Base-by-base conservation (phyloP, 148 eudicot genomes). In the Rhododendron henanense region DNA sequence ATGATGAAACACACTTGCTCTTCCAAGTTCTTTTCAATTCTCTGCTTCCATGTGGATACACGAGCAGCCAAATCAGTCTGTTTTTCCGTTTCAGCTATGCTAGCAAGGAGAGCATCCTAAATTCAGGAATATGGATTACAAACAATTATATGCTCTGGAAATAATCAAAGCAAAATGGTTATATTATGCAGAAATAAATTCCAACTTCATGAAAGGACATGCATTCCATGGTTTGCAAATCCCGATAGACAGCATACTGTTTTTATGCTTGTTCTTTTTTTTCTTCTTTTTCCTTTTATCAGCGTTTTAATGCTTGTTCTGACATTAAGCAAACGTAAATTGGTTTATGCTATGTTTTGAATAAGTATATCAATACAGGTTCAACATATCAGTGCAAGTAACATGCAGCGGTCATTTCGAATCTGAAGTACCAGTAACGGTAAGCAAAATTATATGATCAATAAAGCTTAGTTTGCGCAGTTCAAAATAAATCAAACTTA, bases 21-120 rank as follows among this genome's bases (percentile, higher is more conserved):
- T 81, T 95, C 95, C 93, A 97, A 87, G 83, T 94, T 88, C 85
- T 91, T 89, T 88, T 97, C 98, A 81, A 95, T 94, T 87, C 94
- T 93, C 84, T 95, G 98, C 84, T 97, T 97, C 99, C 98, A 95
- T 15, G 93, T 89, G 63, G 99, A 92, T 81, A 97, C 98, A 76
- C 96, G 96, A 82, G 96, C 89, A 79, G 94, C 99, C 89, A 95
- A 37, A 90, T 94, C 98, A 59, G 92, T 95, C 92, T 94, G 98
- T 82, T 93, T 93, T 89, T 97, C 98, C 78, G 83, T 93, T 89
- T 94, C 98, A 83, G 95, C 90, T 82, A 95, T 92, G 85, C 91
- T 94, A 78, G 97, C 95, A 79, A 95, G 98, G 87, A 95, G 96
- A 84, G 98, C 48, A 92, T 97, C 98, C 98, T 97, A 85, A 67